Base-by-base conservation (phyloP, 441 rosid species). In the Adansonia rubrostipa region DNA sequence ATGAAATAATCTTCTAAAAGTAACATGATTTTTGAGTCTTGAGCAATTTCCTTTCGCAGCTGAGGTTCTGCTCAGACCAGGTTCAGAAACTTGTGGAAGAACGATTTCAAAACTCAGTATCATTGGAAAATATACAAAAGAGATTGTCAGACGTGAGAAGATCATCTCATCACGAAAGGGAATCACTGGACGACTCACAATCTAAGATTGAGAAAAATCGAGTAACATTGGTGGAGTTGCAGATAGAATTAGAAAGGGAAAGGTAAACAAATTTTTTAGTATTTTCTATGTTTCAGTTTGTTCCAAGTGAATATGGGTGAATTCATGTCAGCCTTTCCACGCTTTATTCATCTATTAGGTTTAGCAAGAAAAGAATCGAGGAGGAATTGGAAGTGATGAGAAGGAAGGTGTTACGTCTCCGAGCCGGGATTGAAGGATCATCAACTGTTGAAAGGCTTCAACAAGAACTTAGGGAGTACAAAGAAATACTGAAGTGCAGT, bases 401-500 rank as follows among this genome's bases (percentile, higher is more conserved):
- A 84, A 91, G 93, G 86, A 95, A 90, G 87, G 83, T 88, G 78
- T 80, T 86, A 66, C 80, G 40, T 73, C 95, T 95, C 87, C 88
- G 72, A 83, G 88, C 86, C 33, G 86, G 88, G 78, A 85, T 67
- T 48, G 98, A 90, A 87, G 92, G 90, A 74, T 92, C 99, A 58
- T 89, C 89, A 6, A 74, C 92, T 81, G 80, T 90, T 44, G 92
- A 90, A 80, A 96, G 94, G 84, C 98, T 93, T 73, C 87, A 79
- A 20, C 88, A 89, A 86, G 99, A 95, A 84, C 95, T 91, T 70
- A 82, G 82, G 78, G 98, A 95, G 83, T 97, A 92, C 87, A 91
- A 82, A 85, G 99, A 95, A 82, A 90, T 97, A 66, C 86, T 97
- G 58, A 95, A 95, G 85, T 97, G 99, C 83, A 89, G 92, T 81